phyloP scores from a whole-genome alignment of 306 rosid genomes.

The Cotoneaster glaucophyllus region DNA sequence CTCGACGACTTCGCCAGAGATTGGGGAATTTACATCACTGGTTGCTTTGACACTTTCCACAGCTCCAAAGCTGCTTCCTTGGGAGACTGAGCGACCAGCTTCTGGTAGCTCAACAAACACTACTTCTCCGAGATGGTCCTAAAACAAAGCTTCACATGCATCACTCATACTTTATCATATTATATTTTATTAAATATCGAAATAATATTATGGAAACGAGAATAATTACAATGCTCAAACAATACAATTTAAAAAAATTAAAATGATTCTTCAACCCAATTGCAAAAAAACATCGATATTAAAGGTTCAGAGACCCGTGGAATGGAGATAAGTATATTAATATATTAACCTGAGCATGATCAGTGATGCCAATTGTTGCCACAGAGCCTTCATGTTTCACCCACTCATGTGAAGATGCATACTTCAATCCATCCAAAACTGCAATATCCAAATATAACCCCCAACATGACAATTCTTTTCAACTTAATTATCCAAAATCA shows the following conservation, averaged over 20 bases:
- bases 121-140: slow-evolving; percentile 96
- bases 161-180: not conserved
- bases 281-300: not conserved
- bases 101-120: slow-evolving; percentile 96
- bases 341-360: slow-evolving; percentile 84
- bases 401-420: slow-evolving; percentile 95
- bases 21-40: slow-evolving; percentile 90
- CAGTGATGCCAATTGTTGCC: slow-evolving; percentile 81
- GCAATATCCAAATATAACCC: slow-evolving; percentile 3
- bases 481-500: not conserved
- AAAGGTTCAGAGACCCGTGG: not conserved
- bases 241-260: no score
- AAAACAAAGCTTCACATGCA: slow-evolving; percentile 1
- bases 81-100: slow-evolving; percentile 39
- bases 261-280: not conserved
- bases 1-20: slow-evolving; percentile 85
- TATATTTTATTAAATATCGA: not conserved
- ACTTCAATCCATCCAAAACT: slow-evolving; percentile 96
- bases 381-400: slow-evolving; percentile 90
- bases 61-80: slow-evolving; percentile 67
- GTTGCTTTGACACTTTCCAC: slow-evolving; percentile 98
- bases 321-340: not conserved
- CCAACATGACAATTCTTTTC: not conserved
- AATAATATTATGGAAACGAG: not conserved
- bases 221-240: not conserved